phyloP scores from a whole-genome alignment of 768 basidiomycete species.

The Tricholoma furcatifolium region DNA sequence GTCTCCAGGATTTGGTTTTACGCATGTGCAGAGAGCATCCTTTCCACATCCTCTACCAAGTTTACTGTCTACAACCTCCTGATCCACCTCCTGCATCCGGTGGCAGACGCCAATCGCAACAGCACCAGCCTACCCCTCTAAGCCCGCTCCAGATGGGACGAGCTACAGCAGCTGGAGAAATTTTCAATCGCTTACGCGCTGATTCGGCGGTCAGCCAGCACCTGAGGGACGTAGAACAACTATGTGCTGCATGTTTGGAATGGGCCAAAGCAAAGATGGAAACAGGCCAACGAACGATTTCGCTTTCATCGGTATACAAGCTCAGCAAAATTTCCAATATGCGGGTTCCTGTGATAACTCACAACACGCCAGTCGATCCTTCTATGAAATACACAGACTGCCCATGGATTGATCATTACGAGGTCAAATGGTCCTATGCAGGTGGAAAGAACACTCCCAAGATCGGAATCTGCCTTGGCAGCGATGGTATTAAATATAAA shows the following conservation, averaged over 20 bases:
- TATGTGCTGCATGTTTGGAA: constrained; percentile 66
- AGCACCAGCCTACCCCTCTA: constrained; percentile 36
- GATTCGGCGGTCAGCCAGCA: constrained; percentile 38
- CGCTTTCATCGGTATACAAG: constrained; percentile 43
- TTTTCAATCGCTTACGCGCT: constrained; percentile 52
- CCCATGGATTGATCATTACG: constrained; percentile 68
- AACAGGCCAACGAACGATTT: constrained; percentile 19
- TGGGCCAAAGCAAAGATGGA: constrained; percentile 70
- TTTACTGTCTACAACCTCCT: constrained; percentile 67
- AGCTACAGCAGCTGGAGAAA: constrained; percentile 58
- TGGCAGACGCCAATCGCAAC: constrained; percentile 44
- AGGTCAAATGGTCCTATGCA: constrained; percentile 53
- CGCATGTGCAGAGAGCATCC: constrained; percentile 89
- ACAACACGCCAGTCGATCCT: constrained; percentile 64
- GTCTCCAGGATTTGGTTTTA: constrained; percentile 62
- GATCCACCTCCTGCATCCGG: constrained; percentile 13
- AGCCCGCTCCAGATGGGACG: constrained; percentile 59
- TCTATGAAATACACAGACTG: constrained; percentile 67
- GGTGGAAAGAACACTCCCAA: constrained; percentile 88
- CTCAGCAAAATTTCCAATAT: constrained; percentile 53
- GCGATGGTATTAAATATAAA: constrained; percentile 62
- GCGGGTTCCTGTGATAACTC: constrained; percentile 83
- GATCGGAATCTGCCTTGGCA: constrained; percentile 67
- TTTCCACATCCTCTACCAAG: constrained; percentile 89
- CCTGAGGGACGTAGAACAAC: constrained; percentile 50